These are phyloP conservation scores for Oryza longistaminata DNA, from an alignment of 176 grass and related monocot genomes.

Conservation along the genomic window DNA sequence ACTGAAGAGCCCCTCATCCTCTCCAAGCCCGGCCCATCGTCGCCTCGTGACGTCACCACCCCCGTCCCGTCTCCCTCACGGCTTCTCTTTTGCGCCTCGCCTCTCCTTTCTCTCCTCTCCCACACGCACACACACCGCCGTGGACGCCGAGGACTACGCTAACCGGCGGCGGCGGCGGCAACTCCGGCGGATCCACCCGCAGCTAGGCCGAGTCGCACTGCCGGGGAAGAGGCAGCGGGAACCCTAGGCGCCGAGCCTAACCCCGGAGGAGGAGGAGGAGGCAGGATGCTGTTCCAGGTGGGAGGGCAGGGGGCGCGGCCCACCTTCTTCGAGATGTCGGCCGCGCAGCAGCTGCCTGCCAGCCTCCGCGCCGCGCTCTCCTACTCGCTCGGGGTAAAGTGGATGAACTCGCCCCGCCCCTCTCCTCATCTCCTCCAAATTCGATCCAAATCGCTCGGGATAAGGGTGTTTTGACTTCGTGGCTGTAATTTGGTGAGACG, in stretches of 20 bases:
- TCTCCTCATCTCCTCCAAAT: slow-evolving; percentile 2
- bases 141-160: slow-evolving; percentile 20
- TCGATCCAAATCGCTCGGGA: slow-evolving; percentile 11
- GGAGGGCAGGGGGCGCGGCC: slow-evolving; percentile 94
- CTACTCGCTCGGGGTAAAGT: slow-evolving; percentile 83
- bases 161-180: neutral
- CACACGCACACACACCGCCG: slow-evolving; percentile 5
- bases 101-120: neutral
- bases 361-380: slow-evolving; percentile 88
- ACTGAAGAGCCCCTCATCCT: too few species aligned
- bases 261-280: neutral
- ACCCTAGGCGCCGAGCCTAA: neutral
- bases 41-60: neutral
- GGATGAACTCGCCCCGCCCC: neutral
- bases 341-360: slow-evolving; percentile 94
- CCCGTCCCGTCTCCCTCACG: slow-evolving; percentile 23
- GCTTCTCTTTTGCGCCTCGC: slow-evolving; percentile 3
- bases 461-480: neutral
- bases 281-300: slow-evolving; percentile 92
- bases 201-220: neutral
- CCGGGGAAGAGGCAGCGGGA: neutral
- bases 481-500: neutral
- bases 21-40: neutral
- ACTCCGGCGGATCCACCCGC: neutral
- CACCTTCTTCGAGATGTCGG: slow-evolving; percentile 99